Percentiles rank a stretch among this genome's conserved stretches.
phyloP scores from a whole-genome alignment of 2,329 filamentous ascomycete genomes.

The Pyrenophora graminea region DNA sequence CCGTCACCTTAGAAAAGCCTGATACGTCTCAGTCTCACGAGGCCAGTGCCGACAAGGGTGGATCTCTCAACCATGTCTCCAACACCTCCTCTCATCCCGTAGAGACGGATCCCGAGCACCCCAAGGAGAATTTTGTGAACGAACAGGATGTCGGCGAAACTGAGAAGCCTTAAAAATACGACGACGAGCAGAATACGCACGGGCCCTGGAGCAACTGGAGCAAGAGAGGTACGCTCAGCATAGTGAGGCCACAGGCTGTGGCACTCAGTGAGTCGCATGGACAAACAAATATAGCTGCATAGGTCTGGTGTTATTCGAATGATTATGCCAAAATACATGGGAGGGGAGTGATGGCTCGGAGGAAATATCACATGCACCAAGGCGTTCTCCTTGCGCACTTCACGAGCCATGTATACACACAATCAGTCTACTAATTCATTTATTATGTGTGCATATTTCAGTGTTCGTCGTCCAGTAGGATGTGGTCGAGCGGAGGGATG shows the following conservation, averaged over 20 bases:
- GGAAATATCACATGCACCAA: too few relatives aligned
- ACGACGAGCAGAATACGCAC: not conserved
- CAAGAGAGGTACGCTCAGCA: too few relatives aligned
- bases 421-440: not conserved
- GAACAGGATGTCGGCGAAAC: not conserved
- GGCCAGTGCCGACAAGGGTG: conserved; percentile 33
- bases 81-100: conserved; percentile 9
- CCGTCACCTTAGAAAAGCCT: conserved; percentile 41
- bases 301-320: too few relatives aligned
- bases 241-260: too few relatives aligned
- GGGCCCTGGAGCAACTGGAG: too few relatives aligned
- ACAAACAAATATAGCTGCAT: too few relatives aligned
- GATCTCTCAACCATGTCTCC: conserved; percentile 24
- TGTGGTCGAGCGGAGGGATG: too few relatives aligned
- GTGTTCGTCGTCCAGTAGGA: too few relatives aligned
- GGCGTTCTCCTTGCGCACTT: not conserved
- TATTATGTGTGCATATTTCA: too few relatives aligned
- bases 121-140: conserved; percentile 9
- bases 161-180: not conserved
- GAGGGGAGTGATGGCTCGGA: too few relatives aligned
- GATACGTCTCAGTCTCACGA: conserved; percentile 38
- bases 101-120: conserved; percentile 3
- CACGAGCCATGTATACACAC: not conserved
- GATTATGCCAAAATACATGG: too few relatives aligned
- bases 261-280: too few relatives aligned